These are phyloP conservation scores for Astragalus glycyphyllos DNA, from an alignment of 306 rosid species.

Conservation along the genomic window DNA sequence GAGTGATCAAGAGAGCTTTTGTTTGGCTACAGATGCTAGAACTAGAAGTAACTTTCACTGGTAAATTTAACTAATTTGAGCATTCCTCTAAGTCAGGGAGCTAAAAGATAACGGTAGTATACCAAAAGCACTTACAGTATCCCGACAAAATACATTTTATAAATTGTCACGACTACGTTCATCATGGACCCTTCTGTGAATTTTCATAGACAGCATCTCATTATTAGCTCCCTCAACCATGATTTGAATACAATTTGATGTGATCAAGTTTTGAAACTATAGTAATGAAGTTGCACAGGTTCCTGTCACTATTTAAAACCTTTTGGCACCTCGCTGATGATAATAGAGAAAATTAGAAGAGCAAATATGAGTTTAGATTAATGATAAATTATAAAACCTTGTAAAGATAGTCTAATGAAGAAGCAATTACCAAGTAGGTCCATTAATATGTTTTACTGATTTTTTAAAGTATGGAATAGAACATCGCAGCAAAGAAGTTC, in stretches of 20 bases:
- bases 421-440: conserved; percentile 9
- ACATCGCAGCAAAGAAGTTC: conserved; percentile 17
- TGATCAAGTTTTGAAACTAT: not conserved
- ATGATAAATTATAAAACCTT: conserved; percentile 9
- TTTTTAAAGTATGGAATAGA: not conserved
- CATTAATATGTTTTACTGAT: not conserved
- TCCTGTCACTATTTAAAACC: not conserved
- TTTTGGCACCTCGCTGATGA: conserved; percentile 3
- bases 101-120: not conserved
- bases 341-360: not conserved
- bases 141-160: conserved; percentile 15
- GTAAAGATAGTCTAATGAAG: conserved; percentile 3
- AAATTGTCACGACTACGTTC: conserved; percentile 9
- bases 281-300: not conserved
- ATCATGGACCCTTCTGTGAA: not conserved
- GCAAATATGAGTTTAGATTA: not conserved
- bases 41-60: conserved; percentile 10
- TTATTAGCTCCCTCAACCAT: conserved; percentile 1
- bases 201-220: conserved; percentile 5
- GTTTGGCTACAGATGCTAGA: not conserved
- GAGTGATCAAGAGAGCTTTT: conserved; percentile 2
- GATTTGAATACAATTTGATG: conserved; percentile 29
- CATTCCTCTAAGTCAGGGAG: conserved; percentile 4
- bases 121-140: conserved; percentile 8
- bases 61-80: not conserved